These are phyloP conservation scores for Balansia obtecta DNA, from an alignment of 2,329 filamentous ascomycete species.

Conservation along the genomic window DNA sequence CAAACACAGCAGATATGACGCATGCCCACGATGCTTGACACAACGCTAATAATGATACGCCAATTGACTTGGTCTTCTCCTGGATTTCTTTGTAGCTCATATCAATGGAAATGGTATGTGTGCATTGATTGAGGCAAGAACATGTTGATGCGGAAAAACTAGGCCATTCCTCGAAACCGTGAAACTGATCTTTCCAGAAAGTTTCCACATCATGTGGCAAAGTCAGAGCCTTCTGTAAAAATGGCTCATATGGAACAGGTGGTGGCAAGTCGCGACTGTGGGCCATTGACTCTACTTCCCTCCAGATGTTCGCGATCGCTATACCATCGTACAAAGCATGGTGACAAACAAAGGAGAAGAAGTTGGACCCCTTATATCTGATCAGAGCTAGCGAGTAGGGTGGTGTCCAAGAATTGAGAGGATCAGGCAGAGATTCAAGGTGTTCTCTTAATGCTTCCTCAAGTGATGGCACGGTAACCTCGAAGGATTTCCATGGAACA, in stretches of 20 bases:
- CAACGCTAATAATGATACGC: conserved; percentile 51
- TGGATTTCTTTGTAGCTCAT: conserved; percentile 34
- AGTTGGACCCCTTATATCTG: conserved; percentile 15
- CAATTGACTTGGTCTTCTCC: conserved; percentile 34
- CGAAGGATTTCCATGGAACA: conserved; percentile 27
- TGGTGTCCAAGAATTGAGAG: conserved; percentile 31
- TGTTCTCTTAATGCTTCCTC: conserved; percentile 27
- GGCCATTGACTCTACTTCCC: conserved; percentile 55
- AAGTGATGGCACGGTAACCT: conserved; percentile 19
- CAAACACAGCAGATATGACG: conserved; percentile 44
- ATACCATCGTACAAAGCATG: conserved; percentile 82
- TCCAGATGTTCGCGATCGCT: conserved; percentile 56
- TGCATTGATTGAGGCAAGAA: conserved; percentile 16
- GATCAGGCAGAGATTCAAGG: conserved; percentile 22
- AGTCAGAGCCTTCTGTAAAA: conserved; percentile 46
- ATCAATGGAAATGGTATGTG: conserved; percentile 17
- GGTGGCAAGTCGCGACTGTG: conserved; percentile 31
- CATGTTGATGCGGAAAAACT: conserved; percentile 14
- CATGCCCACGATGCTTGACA: conserved; percentile 64
- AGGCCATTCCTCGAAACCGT: conserved; percentile 28
- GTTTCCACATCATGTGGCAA: conserved; percentile 35
- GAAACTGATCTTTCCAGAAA: conserved; percentile 55
- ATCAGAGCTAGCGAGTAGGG: conserved; percentile 34
- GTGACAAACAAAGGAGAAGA: conserved; percentile 47
- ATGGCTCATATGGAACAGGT: conserved; percentile 45